phyloP scores from a whole-genome alignment of 805 yeast species.

The Kregervanrija delftensis region DNA sequence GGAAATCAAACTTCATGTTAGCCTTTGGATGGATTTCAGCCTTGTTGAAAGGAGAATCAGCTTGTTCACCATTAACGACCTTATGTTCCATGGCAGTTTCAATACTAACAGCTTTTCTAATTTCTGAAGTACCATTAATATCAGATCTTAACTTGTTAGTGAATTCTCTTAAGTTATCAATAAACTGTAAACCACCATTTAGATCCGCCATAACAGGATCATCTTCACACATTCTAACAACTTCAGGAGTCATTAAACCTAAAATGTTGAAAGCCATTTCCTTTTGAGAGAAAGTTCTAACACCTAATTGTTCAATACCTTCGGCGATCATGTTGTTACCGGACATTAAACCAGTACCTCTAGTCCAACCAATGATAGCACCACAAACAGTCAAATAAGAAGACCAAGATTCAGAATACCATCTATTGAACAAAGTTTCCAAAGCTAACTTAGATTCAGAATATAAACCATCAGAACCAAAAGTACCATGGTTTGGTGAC shows the following conservation, averaged over 20 bases:
- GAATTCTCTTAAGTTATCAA: slow-evolving; percentile 85
- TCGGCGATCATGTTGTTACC: slow-evolving; percentile 96
- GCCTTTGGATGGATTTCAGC: slow-evolving; percentile 87
- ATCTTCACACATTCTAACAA: slow-evolving; percentile 82
- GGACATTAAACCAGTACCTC: slow-evolving; percentile 99
- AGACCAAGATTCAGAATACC: slow-evolving; percentile 98
- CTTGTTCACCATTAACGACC: slow-evolving; percentile 79
- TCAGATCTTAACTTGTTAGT: slow-evolving; percentile 74
- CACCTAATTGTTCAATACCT: slow-evolving; percentile 93
- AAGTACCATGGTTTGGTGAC: slow-evolving; percentile 98
- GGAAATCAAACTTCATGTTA: slow-evolving; percentile 91
- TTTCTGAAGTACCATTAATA: slow-evolving; percentile 74
- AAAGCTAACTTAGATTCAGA: slow-evolving; percentile 94
- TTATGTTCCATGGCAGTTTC: slow-evolving; percentile 86
- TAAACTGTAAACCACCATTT: slow-evolving; percentile 96
- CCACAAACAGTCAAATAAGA: slow-evolving; percentile 93
- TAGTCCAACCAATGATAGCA: slow-evolving; percentile 99
- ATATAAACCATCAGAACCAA: slow-evolving; percentile 97
- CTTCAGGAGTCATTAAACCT: slow-evolving; percentile 85
- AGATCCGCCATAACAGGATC: slow-evolving; percentile 96
- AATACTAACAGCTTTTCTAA: slow-evolving; percentile 90
- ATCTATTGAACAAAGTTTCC: slow-evolving; percentile 96
- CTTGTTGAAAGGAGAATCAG: slow-evolving; percentile 78
- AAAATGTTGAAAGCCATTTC: slow-evolving; percentile 99
- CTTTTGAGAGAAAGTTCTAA: slow-evolving; percentile 95